Evolutionary conservation across 306 rosid genomes (phyloP).

Genomic region (Citrullus amarus): DNA sequence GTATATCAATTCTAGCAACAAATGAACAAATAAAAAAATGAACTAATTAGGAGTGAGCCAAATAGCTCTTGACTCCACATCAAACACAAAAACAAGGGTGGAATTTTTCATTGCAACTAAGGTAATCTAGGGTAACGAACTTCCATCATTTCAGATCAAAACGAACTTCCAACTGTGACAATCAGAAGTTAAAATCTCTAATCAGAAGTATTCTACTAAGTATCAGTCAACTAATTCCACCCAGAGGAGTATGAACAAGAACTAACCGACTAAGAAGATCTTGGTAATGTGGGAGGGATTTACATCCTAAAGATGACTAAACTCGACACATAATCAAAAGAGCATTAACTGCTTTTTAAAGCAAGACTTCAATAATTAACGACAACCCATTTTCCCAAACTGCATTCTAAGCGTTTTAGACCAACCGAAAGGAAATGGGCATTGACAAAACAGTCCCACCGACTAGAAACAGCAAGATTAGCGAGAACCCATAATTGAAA

Average conservation of each 20-base stretch:
- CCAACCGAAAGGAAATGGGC: slow-evolving; percentile 28
- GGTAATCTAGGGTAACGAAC: slow-evolving; percentile 16
- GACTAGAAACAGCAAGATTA: slow-evolving; percentile 23
- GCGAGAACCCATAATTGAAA: slow-evolving; percentile 57
- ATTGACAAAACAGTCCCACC: slow-evolving; percentile 16
- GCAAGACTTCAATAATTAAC: slow-evolving; percentile 30
- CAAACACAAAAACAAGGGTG: background rate
- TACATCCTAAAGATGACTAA: slow-evolving; percentile 18
- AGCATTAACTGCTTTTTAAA: slow-evolving; percentile 12
- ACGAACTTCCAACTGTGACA: no score
- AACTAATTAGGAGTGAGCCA: slow-evolving; percentile 19
- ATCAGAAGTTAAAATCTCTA: slow-evolving; percentile 17
- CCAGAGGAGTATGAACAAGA: slow-evolving; percentile 5
- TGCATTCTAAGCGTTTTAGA: slow-evolving; percentile 32
- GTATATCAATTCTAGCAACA: slow-evolving; percentile 2
- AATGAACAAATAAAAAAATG: slow-evolving; percentile 16
- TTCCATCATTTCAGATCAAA: slow-evolving; percentile 22
- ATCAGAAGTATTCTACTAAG: slow-evolving; percentile 10
- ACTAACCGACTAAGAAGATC: slow-evolving; percentile 18
- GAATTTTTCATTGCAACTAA: background rate
- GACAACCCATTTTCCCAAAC: slow-evolving; percentile 40
- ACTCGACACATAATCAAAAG: slow-evolving; percentile 11
- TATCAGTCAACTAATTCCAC: slow-evolving; percentile 4
- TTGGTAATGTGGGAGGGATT: slow-evolving; percentile 26
- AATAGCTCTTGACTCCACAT: background rate